Percentiles rank a stretch among this genome's conserved stretches.
Evolutionary conservation across 768 basidiomycete species (phyloP).

Genomic region (Gloeopeniophorella convolvens): DNA sequence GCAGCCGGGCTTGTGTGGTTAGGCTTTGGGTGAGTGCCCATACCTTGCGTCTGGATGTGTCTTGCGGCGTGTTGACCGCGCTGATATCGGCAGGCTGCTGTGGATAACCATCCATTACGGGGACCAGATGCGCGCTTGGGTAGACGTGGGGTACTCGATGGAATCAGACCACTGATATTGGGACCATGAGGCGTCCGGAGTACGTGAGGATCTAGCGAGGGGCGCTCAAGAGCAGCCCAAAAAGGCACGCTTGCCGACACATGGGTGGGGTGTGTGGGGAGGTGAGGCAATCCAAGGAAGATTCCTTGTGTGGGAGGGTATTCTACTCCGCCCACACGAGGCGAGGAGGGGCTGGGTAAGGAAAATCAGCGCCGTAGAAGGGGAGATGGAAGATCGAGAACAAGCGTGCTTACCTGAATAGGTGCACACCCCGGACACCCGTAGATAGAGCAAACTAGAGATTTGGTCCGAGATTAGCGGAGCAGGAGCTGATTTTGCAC

Average conservation of each 20-base stretch:
- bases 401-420: too few species aligned
- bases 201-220: too few species aligned
- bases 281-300: not conserved
- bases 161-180: constrained; percentile 26
- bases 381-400: too few species aligned
- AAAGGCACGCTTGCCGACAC: not conserved
- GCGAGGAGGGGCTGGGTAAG: too few species aligned
- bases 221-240: not conserved
- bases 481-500: too few species aligned
- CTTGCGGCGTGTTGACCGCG: not conserved
- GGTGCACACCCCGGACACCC: not conserved
- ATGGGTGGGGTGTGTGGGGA: not conserved
- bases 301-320: not conserved
- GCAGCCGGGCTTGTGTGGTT: constrained; percentile 41
- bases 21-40: constrained; percentile 44
- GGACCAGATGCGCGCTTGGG: constrained; percentile 47
- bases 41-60: not conserved
- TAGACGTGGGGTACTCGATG: constrained; percentile 51
- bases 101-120: constrained; percentile 51
- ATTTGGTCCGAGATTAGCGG: not conserved
- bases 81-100: constrained; percentile 35
- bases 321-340: too few species aligned
- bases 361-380: too few species aligned
- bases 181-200: not conserved
- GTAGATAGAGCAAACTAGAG: not conserved